These are phyloP conservation scores for Parachaetomium inaequale DNA, from an alignment of 495 filamentous ascomycete species.

Conservation along the genomic window DNA sequence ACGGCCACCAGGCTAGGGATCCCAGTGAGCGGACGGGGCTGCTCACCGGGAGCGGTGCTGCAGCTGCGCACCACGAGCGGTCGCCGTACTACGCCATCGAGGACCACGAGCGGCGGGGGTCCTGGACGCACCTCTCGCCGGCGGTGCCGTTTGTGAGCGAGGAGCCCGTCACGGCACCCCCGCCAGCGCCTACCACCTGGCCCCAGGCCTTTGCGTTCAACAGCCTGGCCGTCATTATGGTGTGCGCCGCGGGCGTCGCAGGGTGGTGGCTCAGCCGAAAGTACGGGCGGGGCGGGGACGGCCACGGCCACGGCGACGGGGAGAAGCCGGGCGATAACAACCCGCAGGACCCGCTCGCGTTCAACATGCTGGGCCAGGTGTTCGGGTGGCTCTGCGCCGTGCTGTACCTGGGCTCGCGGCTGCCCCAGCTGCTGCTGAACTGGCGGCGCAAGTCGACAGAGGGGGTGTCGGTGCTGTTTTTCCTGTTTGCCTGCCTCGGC, in stretches of 20 bases:
- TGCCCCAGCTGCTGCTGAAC: constrained; percentile 89
- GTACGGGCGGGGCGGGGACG: constrained; percentile 24
- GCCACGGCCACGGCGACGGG: constrained; percentile 8
- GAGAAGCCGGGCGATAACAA: background rate
- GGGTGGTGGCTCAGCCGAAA: constrained; percentile 75
- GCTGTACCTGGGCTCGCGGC: constrained; percentile 80
- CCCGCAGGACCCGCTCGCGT: constrained; percentile 44
- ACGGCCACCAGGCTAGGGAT: background rate
- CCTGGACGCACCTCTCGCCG: constrained; percentile 66
- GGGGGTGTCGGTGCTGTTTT: constrained; percentile 88
- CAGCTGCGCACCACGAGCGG: background rate
- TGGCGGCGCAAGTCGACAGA: constrained; percentile 85
- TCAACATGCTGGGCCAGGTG: constrained; percentile 75
- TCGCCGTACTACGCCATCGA: constrained; percentile 8
- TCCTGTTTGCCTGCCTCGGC: constrained; percentile 91
- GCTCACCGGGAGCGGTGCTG: constrained; percentile 21
- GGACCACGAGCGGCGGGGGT: constrained; percentile 45
- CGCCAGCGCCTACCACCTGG: constrained; percentile 39
- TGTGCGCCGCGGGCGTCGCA: constrained; percentile 73
- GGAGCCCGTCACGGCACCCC: constrained; percentile 24
- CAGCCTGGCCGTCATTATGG: constrained; percentile 64
- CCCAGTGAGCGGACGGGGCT: constrained; percentile 44
- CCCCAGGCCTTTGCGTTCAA: constrained; percentile 69
- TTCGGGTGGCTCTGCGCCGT: constrained; percentile 84
- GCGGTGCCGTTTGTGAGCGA: constrained; percentile 64